phyloP scores from a whole-genome alignment of 2,329 filamentous ascomycete species.

The Rutstroemia sp. region DNA sequence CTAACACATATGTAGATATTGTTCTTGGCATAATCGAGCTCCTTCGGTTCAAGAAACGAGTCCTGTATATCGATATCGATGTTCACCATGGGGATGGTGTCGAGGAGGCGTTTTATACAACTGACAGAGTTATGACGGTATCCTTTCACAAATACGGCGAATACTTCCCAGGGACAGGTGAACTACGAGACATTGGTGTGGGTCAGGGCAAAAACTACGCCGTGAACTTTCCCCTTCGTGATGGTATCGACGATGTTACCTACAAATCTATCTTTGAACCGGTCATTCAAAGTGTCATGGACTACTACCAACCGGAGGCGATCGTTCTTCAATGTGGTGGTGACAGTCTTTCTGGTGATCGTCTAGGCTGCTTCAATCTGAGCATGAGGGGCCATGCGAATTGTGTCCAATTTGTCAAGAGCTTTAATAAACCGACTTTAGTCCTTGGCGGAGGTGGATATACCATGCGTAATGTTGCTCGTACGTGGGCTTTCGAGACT shows the following conservation, averaged over 20 bases:
- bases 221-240: slow-evolving; percentile 84
- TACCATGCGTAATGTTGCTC: slow-evolving; percentile 93
- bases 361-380: slow-evolving; percentile 93
- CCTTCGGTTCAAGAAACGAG: slow-evolving; percentile 80
- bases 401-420: slow-evolving; percentile 88
- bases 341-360: slow-evolving; percentile 88
- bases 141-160: slow-evolving; percentile 97
- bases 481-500: slow-evolving; percentile 96
- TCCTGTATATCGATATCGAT: slow-evolving; percentile 97
- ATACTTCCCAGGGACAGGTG: slow-evolving; percentile 90
- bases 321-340: slow-evolving; percentile 96
- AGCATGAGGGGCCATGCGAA: slow-evolving; percentile 95
- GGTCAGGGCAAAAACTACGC: slow-evolving; percentile 85
- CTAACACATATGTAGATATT: slow-evolving; percentile 63
- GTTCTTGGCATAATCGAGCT: slow-evolving; percentile 92
- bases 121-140: slow-evolving; percentile 85
- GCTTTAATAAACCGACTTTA: slow-evolving; percentile 76
- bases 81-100: slow-evolving; percentile 92
- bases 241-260: slow-evolving; percentile 82
- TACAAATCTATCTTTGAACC: slow-evolving; percentile 89
- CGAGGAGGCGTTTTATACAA: slow-evolving; percentile 88
- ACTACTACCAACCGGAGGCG: slow-evolving; percentile 80
- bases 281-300: slow-evolving; percentile 81
- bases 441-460: slow-evolving; percentile 94
- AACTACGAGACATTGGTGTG: slow-evolving; percentile 77